Evolutionary conservation across 2,329 filamentous ascomycete species (phyloP).

Genomic region (Penicillium sp.): DNA sequence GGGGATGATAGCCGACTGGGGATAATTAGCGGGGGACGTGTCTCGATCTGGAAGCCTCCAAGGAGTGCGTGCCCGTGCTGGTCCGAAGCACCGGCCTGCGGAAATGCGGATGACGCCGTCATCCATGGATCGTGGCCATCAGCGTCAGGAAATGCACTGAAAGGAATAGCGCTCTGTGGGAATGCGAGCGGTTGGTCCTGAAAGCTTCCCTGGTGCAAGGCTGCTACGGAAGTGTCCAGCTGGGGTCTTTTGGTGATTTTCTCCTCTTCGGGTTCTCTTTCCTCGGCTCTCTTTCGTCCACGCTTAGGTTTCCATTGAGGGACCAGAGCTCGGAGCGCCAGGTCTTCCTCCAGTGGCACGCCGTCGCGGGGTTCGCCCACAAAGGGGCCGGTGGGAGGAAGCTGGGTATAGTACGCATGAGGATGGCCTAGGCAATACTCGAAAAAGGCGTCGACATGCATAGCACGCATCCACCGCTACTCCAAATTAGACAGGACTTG

Average conservation of each 20-base stretch:
- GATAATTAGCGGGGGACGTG: conserved; percentile 64
- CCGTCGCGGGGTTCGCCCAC: conserved; percentile 68
- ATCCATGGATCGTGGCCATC: conserved; percentile 42
- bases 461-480: conserved; percentile 91
- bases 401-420: conserved; percentile 72
- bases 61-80: conserved; percentile 33
- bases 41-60: conserved; percentile 51
- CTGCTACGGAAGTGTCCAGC: conserved; percentile 51
- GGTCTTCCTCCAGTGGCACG: conserved; percentile 78
- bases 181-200: conserved; percentile 46
- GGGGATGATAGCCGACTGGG: conserved; percentile 72
- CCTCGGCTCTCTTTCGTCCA: conserved; percentile 57
- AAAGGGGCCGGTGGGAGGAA: conserved; percentile 62
- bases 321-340: conserved; percentile 76
- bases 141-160: conserved; percentile 49
- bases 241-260: conserved; percentile 55
- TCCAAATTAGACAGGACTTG: conserved; percentile 4
- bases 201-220: conserved; percentile 40
- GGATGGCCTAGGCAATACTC: conserved; percentile 75
- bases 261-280: conserved; percentile 57
- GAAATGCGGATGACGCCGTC: conserved; percentile 40
- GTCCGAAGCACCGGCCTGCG: conserved; percentile 23
- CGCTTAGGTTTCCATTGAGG: conserved; percentile 65
- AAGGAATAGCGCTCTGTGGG: conserved; percentile 49
- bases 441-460: conserved; percentile 93